Percentiles rank a stretch among this genome's conserved stretches.
Evolutionary conservation across 2,329 filamentous ascomycete species (phyloP).

Genomic region (Claviceps purpurea): DNA sequence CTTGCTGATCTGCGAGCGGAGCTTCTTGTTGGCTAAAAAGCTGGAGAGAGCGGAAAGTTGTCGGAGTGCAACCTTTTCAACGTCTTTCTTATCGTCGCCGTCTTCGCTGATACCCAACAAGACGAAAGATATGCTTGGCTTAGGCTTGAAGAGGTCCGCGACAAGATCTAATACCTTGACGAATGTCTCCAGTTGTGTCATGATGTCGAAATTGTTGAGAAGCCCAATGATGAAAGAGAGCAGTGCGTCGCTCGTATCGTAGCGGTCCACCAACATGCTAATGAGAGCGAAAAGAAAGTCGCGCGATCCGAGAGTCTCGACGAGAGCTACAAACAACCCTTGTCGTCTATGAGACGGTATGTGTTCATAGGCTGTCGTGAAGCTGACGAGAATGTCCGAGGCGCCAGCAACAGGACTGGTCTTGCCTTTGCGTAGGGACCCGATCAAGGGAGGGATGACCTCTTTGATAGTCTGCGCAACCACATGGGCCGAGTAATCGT

Average conservation of each 20-base stretch:
- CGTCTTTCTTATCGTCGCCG: constrained; percentile 29
- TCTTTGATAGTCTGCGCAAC: constrained; percentile 90
- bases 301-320: constrained; percentile 69
- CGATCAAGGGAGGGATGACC: constrained; percentile 82
- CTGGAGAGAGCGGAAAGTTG: constrained; percentile 44
- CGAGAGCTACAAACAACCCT: constrained; percentile 70
- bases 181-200: constrained; percentile 66
- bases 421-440: constrained; percentile 69
- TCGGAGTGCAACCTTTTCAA: constrained; percentile 36
- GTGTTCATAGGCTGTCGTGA: constrained; percentile 91
- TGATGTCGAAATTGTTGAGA: constrained; percentile 56
- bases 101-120: constrained; percentile 49
- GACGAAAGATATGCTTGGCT: constrained; percentile 57
- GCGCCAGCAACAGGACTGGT: constrained; percentile 68
- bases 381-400: constrained; percentile 84
- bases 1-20: constrained; percentile 41
- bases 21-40: constrained; percentile 43
- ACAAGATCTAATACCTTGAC: constrained; percentile 65
- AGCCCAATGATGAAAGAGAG: constrained; percentile 64
- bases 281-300: constrained; percentile 83
- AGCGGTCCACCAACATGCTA: constrained; percentile 82
- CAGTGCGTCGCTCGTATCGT: constrained; percentile 62
- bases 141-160: constrained; percentile 60
- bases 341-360: constrained; percentile 78
- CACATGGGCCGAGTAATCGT: constrained; percentile 93